Conservation (phyloP, 495 filamentous ascomycete genomes). For the Hypoxylon lienhwacheense region DNA sequence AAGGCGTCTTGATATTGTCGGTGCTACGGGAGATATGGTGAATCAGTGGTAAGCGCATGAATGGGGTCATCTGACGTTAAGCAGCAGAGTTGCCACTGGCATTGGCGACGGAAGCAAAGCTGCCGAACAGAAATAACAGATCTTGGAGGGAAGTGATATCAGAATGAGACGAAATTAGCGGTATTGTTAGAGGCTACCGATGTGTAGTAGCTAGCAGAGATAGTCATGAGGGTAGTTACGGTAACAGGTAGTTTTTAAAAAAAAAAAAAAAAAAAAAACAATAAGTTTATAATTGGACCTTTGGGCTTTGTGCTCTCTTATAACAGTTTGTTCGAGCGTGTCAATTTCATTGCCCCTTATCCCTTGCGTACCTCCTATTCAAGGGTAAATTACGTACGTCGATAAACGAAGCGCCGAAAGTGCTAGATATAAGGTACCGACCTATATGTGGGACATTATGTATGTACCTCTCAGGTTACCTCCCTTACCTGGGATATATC, state of each 20-base stretch:
- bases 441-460: too few species aligned
- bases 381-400: too few species aligned
- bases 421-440: too few species aligned
- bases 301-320: not conserved
- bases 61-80: too few species aligned
- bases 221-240: not conserved
- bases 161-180: slow-evolving; percentile 25
- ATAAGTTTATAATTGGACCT: not conserved
- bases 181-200: not conserved
- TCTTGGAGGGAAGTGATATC: slow-evolving; percentile 8
- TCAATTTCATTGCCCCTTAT: too few species aligned
- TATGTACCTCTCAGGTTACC: too few species aligned
- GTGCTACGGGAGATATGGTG: slow-evolving; percentile 11
- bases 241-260: slow-evolving; percentile 19
- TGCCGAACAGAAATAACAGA: not conserved
- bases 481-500: too few species aligned
- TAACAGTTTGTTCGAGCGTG: too few species aligned
- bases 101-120: not conserved
- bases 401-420: too few species aligned
- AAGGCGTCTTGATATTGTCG: slow-evolving; percentile 30
- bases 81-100: not conserved
- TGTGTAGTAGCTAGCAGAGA: not conserved
- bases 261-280: slow-evolving; percentile 3
- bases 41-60: not conserved
- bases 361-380: too few species aligned